Conservation (phyloP, 148 eudicot species). For the Tetragonia tetragonoides region DNA sequence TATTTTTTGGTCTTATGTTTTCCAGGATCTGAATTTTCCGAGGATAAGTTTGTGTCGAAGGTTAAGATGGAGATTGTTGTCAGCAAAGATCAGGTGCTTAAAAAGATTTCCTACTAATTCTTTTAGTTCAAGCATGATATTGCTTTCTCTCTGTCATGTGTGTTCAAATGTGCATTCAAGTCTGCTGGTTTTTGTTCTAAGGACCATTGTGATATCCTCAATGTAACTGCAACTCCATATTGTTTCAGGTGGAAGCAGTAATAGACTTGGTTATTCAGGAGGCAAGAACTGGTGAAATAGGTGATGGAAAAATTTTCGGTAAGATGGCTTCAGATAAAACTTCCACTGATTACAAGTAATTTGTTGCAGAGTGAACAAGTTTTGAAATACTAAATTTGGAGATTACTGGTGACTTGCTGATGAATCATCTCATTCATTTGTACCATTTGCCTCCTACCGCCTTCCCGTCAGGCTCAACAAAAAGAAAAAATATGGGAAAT, state of each 20-base stretch:
- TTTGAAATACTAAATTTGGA: not conserved
- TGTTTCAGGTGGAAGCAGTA: conserved; percentile 70
- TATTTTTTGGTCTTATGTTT: not conserved
- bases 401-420: not conserved
- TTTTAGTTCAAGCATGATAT: not conserved
- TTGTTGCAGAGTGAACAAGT: not conserved
- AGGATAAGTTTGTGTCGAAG: conserved; percentile 75
- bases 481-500: too few relatives aligned
- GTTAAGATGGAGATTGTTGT: conserved; percentile 89
- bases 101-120: not conserved
- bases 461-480: too few relatives aligned
- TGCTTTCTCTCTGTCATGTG: not conserved
- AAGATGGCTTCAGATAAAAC: conserved; percentile 24
- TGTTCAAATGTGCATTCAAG: not conserved
- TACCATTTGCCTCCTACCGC: not conserved
- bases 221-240: conserved; percentile 4
- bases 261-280: conserved; percentile 60
- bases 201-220: conserved; percentile 2
- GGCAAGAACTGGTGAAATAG: conserved; percentile 90
- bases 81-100: conserved; percentile 81
- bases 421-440: not conserved
- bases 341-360: not conserved
- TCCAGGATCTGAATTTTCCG: conserved; percentile 86
- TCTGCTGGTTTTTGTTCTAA: not conserved
- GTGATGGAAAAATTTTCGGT: conserved; percentile 91